Evolutionary conservation across 2,329 filamentous ascomycete genomes (phyloP).

Genomic region (Thermoascus crustaceus): DNA sequence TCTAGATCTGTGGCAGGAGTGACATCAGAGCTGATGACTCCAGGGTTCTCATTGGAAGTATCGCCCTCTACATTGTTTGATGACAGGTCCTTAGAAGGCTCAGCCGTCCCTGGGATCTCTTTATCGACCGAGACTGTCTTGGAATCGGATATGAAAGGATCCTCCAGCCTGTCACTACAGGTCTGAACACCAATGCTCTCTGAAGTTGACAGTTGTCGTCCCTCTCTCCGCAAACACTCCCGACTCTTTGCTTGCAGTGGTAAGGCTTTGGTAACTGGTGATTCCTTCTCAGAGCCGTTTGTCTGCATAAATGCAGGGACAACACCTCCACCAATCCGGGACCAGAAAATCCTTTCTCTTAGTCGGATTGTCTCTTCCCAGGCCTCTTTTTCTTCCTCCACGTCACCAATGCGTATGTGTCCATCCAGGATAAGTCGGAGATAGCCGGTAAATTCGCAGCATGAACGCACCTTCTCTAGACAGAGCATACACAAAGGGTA

Average conservation of each 20-base stretch:
- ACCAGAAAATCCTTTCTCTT: conserved; percentile 96
- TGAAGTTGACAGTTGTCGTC: neutral
- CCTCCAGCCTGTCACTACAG: conserved; percentile 6
- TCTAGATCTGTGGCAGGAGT: too few species aligned
- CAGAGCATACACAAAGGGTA: conserved; percentile 90
- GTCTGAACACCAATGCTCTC: too few species aligned
- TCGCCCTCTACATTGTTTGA: neutral
- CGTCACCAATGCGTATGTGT: conserved; percentile 75
- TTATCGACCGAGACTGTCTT: conserved; percentile 11
- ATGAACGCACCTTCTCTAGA: conserved; percentile 70
- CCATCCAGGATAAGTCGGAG: conserved; percentile 86
- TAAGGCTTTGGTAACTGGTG: conserved; percentile 2
- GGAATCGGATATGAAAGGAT: conserved; percentile 13
- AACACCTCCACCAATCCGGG: conserved; percentile 82
- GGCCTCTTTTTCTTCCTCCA: conserved; percentile 74
- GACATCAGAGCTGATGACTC: too few species aligned
- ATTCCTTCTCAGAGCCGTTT: conserved; percentile 16
- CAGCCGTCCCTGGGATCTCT: conserved; percentile 2
- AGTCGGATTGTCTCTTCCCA: conserved; percentile 93
- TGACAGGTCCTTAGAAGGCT: neutral
- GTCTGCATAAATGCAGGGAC: conserved; percentile 52
- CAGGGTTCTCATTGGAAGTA: too few species aligned
- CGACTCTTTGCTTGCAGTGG: conserved; percentile 2
- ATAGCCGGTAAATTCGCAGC: conserved; percentile 89
- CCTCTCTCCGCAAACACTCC: conserved; percentile 11